A percentile compares a stretch with the other conserved stretches of the same genome.
These are phyloP conservation scores for Lachnellula suecica DNA, from an alignment of 2,329 filamentous ascomycete genomes.

Conservation along the genomic window DNA sequence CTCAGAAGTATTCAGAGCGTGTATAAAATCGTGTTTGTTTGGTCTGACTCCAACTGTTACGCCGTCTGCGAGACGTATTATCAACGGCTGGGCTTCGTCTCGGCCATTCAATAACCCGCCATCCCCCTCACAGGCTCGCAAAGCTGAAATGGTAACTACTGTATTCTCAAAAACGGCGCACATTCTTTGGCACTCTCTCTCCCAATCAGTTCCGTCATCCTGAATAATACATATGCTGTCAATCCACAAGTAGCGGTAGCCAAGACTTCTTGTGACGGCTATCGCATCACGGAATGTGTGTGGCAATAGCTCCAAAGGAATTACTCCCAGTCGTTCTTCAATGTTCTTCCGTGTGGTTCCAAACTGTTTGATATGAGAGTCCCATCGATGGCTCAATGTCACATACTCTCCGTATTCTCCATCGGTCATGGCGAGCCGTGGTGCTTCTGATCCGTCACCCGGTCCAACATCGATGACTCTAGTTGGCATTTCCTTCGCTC, in stretches of 20 bases:
- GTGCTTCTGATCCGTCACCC: no score
- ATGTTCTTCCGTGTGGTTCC: no score
- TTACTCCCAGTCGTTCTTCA: no score
- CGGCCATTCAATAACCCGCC: not conserved
- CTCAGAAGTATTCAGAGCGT: not conserved
- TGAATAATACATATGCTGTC: not conserved
- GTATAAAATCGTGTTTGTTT: not conserved
- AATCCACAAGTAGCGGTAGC: not conserved
- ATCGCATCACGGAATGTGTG: not conserved
- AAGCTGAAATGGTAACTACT: not conserved
- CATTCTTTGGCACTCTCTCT: not conserved
- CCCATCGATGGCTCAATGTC: no score
- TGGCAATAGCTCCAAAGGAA: not conserved
- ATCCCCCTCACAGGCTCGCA: not conserved
- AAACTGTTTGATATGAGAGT: no score
- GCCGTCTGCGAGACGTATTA: not conserved
- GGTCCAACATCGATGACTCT: no score
- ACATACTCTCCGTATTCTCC: no score
- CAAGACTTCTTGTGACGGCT: not conserved
- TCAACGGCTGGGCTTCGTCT: not conserved
- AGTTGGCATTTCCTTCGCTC: no score
- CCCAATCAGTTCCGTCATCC: not conserved
- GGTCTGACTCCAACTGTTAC: no score
- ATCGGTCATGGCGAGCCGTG: no score
- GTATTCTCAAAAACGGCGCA: not conserved